Percentiles rank a stretch among this genome's conserved stretches.
phyloP scores from a whole-genome alignment of 108 stramenopile species.

The Skeletonema menzelii region DNA sequence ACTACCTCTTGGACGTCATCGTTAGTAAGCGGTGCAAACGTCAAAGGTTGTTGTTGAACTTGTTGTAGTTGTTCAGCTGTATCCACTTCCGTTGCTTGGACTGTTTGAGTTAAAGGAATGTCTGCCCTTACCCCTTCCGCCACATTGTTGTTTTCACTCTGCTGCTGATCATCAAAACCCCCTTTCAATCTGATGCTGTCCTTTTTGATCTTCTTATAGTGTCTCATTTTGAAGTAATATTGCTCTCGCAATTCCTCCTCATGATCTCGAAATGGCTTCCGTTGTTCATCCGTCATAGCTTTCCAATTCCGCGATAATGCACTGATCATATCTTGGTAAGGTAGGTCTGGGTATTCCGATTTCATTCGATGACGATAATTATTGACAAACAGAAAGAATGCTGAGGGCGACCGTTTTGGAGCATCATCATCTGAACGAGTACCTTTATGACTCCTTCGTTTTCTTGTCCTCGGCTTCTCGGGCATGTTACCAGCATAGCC shows the following conservation, averaged over 20 bases:
- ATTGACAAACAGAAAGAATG: slow-evolving; percentile 52
- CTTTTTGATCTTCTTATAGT: slow-evolving; percentile 11
- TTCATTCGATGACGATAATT: slow-evolving; percentile 36
- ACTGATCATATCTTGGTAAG: slow-evolving; percentile 57
- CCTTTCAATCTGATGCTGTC: not conserved
- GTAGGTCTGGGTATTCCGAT: slow-evolving; percentile 40
- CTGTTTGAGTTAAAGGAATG: not conserved
- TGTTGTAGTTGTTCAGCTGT: not conserved
- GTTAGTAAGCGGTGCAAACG: not conserved
- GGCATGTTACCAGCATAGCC: not conserved
- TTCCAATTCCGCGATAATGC: slow-evolving; percentile 50
- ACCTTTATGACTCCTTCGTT: not conserved
- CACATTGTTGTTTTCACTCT: not conserved
- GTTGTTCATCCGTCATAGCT: slow-evolving; percentile 41
- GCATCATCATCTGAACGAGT: slow-evolving; percentile 40
- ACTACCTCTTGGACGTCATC: not conserved
- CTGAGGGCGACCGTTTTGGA: slow-evolving; percentile 59
- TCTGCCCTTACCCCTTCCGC: not conserved
- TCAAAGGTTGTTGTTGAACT: not conserved
- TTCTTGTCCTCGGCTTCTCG: not conserved
- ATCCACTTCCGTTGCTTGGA: not conserved
- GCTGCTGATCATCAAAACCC: not conserved
- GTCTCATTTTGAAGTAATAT: slow-evolving; percentile 17
- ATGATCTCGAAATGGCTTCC: slow-evolving; percentile 40
- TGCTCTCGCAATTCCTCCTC: slow-evolving; percentile 26